Conservation (phyloP, 2,329 filamentous ascomycete genomes). For the Whalleya microplaca region DNA sequence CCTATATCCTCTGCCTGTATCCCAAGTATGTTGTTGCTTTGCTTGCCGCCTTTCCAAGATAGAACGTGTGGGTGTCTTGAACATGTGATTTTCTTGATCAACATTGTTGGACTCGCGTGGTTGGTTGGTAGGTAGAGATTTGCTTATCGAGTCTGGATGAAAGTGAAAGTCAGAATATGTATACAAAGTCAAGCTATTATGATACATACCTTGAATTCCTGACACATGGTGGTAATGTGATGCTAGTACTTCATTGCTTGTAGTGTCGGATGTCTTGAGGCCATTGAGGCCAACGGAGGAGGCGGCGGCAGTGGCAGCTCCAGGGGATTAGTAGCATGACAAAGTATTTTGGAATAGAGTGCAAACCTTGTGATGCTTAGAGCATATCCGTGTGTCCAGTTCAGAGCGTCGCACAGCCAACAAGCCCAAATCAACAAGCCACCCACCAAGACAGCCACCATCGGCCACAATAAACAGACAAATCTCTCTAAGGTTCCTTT, state of each 20-base stretch:
- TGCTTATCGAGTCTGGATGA: not conserved
- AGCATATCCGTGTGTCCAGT: not conserved
- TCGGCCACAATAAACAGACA: not conserved
- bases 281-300: not conserved
- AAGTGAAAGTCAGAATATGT: not conserved
- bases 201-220: not conserved
- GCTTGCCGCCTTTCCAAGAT: not conserved
- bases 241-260: not conserved
- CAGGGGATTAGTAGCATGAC: not conserved
- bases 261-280: not conserved
- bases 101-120: no score
- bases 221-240: not conserved
- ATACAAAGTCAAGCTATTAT: not conserved
- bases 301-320: not conserved
- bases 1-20: not conserved
- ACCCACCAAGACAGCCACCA: not conserved
- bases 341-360: not conserved
- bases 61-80: no score
- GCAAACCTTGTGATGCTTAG: not conserved
- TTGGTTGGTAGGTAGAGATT: no score
- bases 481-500: not conserved
- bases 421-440: not conserved
- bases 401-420: not conserved
- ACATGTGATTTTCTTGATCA: no score
- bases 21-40: not conserved